Conservation (phyloP, 306 rosid species). For the Vigna hirtella region DNA sequence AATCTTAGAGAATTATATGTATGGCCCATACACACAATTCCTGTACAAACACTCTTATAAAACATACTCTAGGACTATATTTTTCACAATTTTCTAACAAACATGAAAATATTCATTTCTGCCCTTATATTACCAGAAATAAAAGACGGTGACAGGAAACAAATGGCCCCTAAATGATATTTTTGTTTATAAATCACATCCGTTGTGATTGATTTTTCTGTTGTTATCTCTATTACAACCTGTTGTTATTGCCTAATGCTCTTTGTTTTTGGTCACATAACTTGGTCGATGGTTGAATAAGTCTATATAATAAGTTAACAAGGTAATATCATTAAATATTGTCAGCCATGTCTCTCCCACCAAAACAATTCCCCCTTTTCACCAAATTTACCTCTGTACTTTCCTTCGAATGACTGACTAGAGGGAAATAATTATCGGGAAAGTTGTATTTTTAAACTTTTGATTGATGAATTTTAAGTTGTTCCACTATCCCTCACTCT, state of each 20-base stretch:
- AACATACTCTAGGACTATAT: too few relatives aligned
- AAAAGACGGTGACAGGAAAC: too few relatives aligned
- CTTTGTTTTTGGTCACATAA: not conserved
- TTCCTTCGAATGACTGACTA: not conserved
- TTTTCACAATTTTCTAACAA: too few relatives aligned
- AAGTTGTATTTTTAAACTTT: slow-evolving; percentile 3
- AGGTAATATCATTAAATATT: not conserved
- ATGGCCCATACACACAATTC: too few relatives aligned
- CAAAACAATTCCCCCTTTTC: not conserved
- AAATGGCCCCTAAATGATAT: not conserved
- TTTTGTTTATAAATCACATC: not conserved
- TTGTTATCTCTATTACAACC: not conserved
- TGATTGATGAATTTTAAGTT: not conserved
- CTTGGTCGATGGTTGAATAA: not conserved
- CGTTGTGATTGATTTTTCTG: not conserved
- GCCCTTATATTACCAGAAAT: too few relatives aligned
- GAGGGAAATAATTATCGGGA: not conserved
- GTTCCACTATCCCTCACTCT: not conserved
- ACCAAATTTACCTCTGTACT: not conserved
- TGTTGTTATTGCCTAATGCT: not conserved
- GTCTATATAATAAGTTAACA: not conserved
- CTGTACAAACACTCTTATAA: too few relatives aligned
- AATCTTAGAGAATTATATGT: too few relatives aligned
- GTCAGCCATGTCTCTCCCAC: not conserved
- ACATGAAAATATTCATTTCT: too few relatives aligned